A percentile compares a stretch with the other conserved stretches of the same genome.
Evolutionary conservation across 1,284 basidiomycete species (phyloP).

Genomic region (Austroboletus novae-zelandiae): DNA sequence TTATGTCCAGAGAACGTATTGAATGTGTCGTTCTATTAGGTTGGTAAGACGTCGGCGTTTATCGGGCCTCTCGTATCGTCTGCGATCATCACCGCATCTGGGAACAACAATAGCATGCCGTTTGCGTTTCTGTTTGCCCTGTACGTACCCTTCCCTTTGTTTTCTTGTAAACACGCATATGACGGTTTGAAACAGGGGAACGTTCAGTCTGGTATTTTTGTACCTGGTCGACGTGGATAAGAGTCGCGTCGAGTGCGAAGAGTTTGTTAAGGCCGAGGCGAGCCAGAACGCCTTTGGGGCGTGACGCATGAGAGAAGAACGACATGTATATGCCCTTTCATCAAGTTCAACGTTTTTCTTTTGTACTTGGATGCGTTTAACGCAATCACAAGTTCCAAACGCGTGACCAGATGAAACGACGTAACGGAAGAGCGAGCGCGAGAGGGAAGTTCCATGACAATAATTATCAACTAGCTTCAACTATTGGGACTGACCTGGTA

Average conservation of each 20-base stretch:
- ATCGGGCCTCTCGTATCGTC: conserved; percentile 78
- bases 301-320: not conserved
- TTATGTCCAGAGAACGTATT: too few species aligned
- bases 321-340: too few species aligned
- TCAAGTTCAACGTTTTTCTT: too few species aligned
- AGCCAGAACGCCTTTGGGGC: conserved; percentile 45
- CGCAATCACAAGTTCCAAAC: too few species aligned
- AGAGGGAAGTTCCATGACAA: too few species aligned
- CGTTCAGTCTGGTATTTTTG: conserved; percentile 62
- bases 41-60: conserved; percentile 80
- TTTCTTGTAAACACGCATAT: not conserved
- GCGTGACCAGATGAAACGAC: too few species aligned
- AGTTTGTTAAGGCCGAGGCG: conserved; percentile 59
- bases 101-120: conserved; percentile 76
- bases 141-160: conserved; percentile 39
- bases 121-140: conserved; percentile 77
- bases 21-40: conserved; percentile 30
- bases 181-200: conserved; percentile 41
- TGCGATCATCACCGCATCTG: conserved; percentile 67
- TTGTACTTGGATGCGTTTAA: too few species aligned
- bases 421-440: too few species aligned
- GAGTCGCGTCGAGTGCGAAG: conserved; percentile 63
- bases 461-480: too few species aligned
- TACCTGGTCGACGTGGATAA: conserved; percentile 71
- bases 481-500: too few species aligned